Evolutionary conservation across 2,329 filamentous ascomycete species (phyloP).

Genomic region (Talaromyces sp.): DNA sequence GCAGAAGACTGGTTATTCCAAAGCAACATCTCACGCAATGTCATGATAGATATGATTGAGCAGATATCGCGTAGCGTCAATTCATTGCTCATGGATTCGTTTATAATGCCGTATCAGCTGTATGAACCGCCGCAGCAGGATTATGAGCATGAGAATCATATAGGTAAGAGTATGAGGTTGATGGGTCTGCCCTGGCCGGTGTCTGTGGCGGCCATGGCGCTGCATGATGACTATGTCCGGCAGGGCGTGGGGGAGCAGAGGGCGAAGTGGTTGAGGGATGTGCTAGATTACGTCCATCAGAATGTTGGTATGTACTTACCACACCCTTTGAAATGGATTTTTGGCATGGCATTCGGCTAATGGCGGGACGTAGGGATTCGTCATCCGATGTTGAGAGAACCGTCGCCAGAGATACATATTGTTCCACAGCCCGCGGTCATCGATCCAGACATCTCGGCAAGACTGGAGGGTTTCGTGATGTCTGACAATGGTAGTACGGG

Average conservation of each 20-base stretch:
- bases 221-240: background rate
- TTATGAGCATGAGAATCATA: background rate
- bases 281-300: background rate
- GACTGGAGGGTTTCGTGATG: background rate
- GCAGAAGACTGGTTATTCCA: background rate
- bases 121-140: background rate
- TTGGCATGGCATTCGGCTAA: background rate
- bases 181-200: constrained; percentile 1
- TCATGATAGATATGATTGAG: background rate
- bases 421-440: background rate
- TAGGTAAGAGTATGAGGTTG: background rate
- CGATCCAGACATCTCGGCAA: background rate
- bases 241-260: background rate
- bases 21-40: background rate
- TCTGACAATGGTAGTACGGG: background rate
- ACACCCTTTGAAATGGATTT: too few relatives aligned
- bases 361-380: background rate
- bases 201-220: background rate
- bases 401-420: background rate
- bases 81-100: background rate
- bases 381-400: background rate
- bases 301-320: background rate
- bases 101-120: background rate
- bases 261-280: background rate
- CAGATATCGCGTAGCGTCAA: background rate